Base-by-base conservation (phyloP, 805 yeast species). In the Nakazawaea holstii region DNA sequence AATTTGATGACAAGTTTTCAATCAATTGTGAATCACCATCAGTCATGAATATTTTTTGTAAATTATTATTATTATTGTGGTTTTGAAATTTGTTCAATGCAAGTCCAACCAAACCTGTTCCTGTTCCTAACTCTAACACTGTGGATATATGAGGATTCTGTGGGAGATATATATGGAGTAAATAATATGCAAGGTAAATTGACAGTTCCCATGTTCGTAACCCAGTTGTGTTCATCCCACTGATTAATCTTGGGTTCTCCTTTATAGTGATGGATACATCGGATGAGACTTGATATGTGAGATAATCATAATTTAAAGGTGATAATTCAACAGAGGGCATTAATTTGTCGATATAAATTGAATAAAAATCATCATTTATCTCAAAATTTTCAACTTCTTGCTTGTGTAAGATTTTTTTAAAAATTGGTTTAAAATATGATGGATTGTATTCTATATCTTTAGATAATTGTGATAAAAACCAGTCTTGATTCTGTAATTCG, bases 141-240 rank as follows among this genome's bases (percentile, higher is more conserved):
- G 58, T 59, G 31, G 58, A 57, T n/a, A 58, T 59, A 2, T 46
- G 50, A 14, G 33, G 6, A 48, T 38, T 3, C 48, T 40, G 0
- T 27, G 27, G 9, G 37, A 24, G 7, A 41, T 40, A 28, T n/a
- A 15, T 10, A 27, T 51, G 43, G 1, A 67, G 52, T 13, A 87
- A 54, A 54, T 67, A 84, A 35, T 80, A 72, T 1, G 84, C 67
- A 7, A 92, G 64, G 45, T 70, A 87, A 6, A 87, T 54, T 0
- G 96, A 85, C 2, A 96, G 97, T 59, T 89, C 97, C 98, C 97
- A 91, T 0, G 97, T 92, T 36, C 97, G 69, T 46, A 80, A 65
- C 0, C 97, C 97, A 0, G 97, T 92, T 1, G 95, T 84, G 5
- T 95, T 95, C n/a, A 67, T 59, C 1, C 87, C 88, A 33, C 87